Conservation (phyloP, 2,329 filamentous ascomycete species). For the Fusarium continuum region DNA sequence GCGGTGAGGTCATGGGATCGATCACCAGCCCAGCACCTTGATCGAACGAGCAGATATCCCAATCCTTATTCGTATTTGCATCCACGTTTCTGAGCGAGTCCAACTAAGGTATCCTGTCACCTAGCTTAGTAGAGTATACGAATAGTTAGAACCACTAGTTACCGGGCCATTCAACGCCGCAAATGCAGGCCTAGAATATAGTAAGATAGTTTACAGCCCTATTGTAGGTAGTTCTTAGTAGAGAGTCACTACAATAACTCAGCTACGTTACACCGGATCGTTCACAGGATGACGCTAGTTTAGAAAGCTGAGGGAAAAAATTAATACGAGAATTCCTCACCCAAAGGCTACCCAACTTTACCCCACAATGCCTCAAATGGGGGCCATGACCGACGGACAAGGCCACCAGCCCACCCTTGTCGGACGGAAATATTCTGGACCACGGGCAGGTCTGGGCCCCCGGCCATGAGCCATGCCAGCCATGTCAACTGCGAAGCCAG, state of each 20-base stretch:
- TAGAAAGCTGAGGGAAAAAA: slow-evolving; percentile 13
- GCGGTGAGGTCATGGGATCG: slow-evolving; percentile 36
- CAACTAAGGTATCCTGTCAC: neutral
- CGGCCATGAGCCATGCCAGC: no score
- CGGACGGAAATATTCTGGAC: slow-evolving; percentile 27
- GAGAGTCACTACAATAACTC: slow-evolving; percentile 1
- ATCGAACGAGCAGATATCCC: slow-evolving; percentile 12
- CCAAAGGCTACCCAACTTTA: slow-evolving; percentile 21
- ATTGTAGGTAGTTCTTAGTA: neutral
- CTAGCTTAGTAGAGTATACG: no score
- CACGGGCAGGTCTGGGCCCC: slow-evolving; percentile 23
- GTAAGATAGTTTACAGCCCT: neutral
- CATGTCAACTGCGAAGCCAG: neutral
- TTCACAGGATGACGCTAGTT: slow-evolving; percentile 18
- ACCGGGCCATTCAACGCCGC: neutral
- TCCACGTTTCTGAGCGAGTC: neutral
- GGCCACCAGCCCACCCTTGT: neutral
- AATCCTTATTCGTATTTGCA: neutral
- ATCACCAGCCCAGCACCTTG: neutral
- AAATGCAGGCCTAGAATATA: neutral
- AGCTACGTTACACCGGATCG: slow-evolving; percentile 28
- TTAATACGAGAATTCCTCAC: slow-evolving; percentile 34
- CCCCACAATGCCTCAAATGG: slow-evolving; percentile 34
- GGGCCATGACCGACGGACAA: slow-evolving; percentile 16
- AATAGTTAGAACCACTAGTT: neutral